Evolutionary conservation across 768 basidiomycete genomes (phyloP).

Genomic region (Lactarius sanguifluus): DNA sequence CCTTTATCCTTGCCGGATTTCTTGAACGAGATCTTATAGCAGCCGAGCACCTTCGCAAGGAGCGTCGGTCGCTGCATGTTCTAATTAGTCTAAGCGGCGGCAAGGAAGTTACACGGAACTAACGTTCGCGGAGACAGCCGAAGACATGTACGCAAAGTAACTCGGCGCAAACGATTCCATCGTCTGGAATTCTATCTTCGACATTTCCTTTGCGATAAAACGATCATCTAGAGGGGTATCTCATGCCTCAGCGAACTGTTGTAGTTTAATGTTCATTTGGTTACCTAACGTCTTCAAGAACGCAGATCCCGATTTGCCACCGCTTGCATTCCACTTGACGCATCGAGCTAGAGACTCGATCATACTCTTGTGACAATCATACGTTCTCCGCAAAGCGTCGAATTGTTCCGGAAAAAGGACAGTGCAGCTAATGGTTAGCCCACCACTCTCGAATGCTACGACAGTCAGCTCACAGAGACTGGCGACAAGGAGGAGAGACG

Average conservation of each 20-base stretch:
- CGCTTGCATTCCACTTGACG: conserved; percentile 92
- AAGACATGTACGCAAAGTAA: conserved; percentile 98
- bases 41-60: conserved; percentile 95
- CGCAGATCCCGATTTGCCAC: conserved; percentile 95
- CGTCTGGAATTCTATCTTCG: conserved; percentile 84
- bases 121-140: conserved; percentile 84
- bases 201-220: conserved; percentile 97
- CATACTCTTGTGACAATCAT: conserved; percentile 92
- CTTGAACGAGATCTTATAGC: conserved; percentile 90
- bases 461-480: conserved; percentile 19
- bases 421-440: conserved; percentile 88
- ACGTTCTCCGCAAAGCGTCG: conserved; percentile 86
- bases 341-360: conserved; percentile 92
- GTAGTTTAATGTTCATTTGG: conserved; percentile 7
- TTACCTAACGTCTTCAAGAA: conserved; percentile 93
- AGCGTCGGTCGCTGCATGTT: conserved; percentile 81
- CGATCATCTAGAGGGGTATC: conserved; percentile 73
- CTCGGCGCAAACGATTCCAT: conserved; percentile 97
- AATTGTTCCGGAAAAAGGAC: conserved; percentile 97
- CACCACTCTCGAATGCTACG: conserved; percentile 86
- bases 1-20: conserved; percentile 73
- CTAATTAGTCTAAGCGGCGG: conserved; percentile 11
- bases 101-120: conserved; percentile 35
- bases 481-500: conserved; percentile 36
- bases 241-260: conserved; percentile 12